phyloP scores from a whole-genome alignment of 208 protist species.

The Acanthamoeba culbertsoni region DNA sequence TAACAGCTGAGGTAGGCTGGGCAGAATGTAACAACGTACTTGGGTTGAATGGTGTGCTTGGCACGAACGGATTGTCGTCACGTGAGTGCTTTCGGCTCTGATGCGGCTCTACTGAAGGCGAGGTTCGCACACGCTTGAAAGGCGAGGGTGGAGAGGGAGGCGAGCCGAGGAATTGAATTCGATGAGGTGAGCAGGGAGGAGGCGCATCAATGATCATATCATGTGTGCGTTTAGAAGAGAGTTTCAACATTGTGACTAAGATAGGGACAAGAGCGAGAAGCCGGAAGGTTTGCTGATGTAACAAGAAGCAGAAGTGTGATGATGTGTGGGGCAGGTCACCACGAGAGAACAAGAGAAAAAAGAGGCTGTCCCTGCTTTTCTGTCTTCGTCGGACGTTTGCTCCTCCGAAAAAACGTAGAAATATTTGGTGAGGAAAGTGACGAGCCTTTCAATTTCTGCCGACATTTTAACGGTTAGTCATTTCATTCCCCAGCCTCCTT shows the following conservation, averaged over 20 bases:
- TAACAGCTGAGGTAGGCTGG: background rate
- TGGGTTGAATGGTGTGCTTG: background rate
- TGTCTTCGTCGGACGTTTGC: background rate
- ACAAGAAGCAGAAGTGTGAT: background rate
- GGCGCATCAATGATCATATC: slow-evolving; percentile 34
- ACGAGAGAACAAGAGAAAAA: no score
- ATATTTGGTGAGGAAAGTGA: background rate
- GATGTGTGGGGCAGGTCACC: background rate
- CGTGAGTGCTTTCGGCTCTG: background rate
- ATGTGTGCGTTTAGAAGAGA: slow-evolving; percentile 19
- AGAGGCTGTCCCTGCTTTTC: background rate
- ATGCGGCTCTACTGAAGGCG: background rate
- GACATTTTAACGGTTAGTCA: no score
- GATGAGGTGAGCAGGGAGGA: slow-evolving; percentile 37
- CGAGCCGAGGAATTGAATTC: slow-evolving; percentile 28
- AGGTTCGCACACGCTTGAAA: slow-evolving; percentile 12
- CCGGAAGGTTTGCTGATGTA: background rate
- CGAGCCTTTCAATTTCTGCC: background rate
- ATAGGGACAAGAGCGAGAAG: background rate
- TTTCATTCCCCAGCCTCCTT: no score
- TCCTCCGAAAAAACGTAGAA: slow-evolving; percentile 21
- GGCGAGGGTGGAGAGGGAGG: background rate
- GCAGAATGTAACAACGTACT: background rate
- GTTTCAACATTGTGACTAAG: slow-evolving; percentile 27
- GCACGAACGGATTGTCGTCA: background rate